Evolutionary conservation across 176 grass and related monocot species (phyloP).

Genomic region (Triticum timopheevii): DNA sequence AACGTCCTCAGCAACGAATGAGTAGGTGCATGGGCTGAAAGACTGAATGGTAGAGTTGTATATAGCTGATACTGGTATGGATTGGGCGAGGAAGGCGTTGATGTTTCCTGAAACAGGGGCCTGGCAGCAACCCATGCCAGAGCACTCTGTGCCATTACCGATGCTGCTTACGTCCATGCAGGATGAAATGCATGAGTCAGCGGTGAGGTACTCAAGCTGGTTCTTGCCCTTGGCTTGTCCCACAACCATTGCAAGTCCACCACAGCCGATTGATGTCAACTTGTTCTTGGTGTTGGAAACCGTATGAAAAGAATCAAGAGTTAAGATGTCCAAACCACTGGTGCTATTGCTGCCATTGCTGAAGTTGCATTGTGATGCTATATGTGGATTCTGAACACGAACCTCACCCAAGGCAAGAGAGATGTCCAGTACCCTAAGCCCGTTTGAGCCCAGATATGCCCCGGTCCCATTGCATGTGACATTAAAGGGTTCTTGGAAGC

Average conservation of each 20-base stretch:
- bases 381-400: not conserved
- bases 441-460: not conserved
- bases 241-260: not conserved
- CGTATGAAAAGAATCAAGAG: not conserved
- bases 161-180: not conserved
- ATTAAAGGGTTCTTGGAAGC: conserved; percentile 14
- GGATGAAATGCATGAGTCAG: not conserved
- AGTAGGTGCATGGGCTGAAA: conserved; percentile 23
- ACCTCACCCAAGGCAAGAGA: not conserved
- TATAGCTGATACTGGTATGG: not conserved
- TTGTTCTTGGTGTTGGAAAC: conserved; percentile 4
- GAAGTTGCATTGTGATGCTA: not conserved
- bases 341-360: no score
- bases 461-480: not conserved
- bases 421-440: not conserved
- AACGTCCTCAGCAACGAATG: not conserved
- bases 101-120: not conserved
- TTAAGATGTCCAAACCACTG: not conserved
- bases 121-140: not conserved
- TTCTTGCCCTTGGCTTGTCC: not conserved
- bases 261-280: not conserved
- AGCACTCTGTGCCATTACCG: not conserved
- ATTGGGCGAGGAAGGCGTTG: not conserved
- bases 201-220: not conserved
- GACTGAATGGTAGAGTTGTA: not conserved